Conservation (phyloP, 1,139 yeast genomes). For the Arxiozyma slooffiae region DNA sequence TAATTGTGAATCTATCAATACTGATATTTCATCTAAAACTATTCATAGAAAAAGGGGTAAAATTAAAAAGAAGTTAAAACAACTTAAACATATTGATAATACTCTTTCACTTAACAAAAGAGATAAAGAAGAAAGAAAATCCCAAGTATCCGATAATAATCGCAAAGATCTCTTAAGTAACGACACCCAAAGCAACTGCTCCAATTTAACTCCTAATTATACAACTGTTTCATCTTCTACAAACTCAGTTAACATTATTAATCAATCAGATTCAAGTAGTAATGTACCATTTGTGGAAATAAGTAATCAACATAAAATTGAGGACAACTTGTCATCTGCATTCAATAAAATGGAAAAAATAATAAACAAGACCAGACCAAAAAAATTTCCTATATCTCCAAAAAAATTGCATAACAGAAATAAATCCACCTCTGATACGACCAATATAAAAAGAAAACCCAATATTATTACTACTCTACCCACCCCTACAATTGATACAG, state of each 20-base stretch:
- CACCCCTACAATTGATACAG: not conserved
- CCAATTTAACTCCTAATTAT: not conserved
- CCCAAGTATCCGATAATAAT: not conserved
- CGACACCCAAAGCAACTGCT: not conserved
- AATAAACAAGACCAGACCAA: slow-evolving; percentile 15
- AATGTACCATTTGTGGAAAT: not conserved
- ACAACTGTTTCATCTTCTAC: not conserved
- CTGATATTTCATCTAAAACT: not conserved
- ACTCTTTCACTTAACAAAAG: not conserved
- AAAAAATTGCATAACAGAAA: not conserved
- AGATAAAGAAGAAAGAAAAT: not conserved
- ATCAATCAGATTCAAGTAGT: not conserved
- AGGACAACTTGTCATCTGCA: not conserved
- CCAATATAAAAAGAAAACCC: not conserved
- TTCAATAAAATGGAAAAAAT: slow-evolving; percentile 16
- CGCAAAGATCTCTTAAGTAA: not conserved
- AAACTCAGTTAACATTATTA: slow-evolving; percentile 1
- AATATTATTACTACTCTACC: not conserved
- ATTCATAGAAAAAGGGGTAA: slow-evolving; percentile 1
- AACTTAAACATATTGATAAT: not conserved
- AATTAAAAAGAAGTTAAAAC: not conserved
- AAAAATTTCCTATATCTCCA: slow-evolving; percentile 18
- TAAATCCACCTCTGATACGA: not conserved
- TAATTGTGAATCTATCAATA: not conserved
- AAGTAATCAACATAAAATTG: not conserved